Base-by-base conservation (phyloP, 129 eudicot species). In the Pseudognaphalium luteoalbum region DNA sequence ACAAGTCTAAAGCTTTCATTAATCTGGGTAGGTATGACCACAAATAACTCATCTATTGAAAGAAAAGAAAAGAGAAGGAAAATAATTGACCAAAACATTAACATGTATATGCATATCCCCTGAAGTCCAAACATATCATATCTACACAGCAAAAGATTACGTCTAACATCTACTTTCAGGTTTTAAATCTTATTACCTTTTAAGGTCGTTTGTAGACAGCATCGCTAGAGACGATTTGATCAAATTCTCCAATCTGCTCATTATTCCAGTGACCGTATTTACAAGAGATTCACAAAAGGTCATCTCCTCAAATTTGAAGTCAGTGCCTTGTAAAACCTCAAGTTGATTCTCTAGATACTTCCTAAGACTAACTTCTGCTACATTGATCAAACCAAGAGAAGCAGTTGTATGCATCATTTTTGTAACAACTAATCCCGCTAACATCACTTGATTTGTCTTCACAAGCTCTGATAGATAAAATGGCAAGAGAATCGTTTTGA, bases 401-500 rank as follows among this genome's bases (percentile, higher is more conserved):
- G 80, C 85, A 42, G 82, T 89, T 17, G 87, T 89, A 79, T 91
- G 96, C 96, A 87, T 89, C 56, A 83, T 83, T 79, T 81, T 91
- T 8, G 87, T 85, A 7, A 91, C 96, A 15, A 95, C 80, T 72
- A 95, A 76, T 34, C 96, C 99, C 4, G 99, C 99, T 22, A 95
- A 81, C 78, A 95, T 68, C 80, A 87, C 91, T 76, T 89, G 99
- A 66, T 89, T 86, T 1, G 87, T 83, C 84, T 83, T 89, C 85
- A 95, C 96, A 50, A 91, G 94, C 86, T 95, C 99, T 2, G 95
- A 65, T 22, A 95, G 14, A 76, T 89, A 91, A 75, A 80, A 86
- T 0, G 97, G 99, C 50, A 95, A 86, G 0, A 87, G 63, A 56
- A 86, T 15, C 15, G 70, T 87, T 61, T 80, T 74, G 64, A 91